phyloP scores from a whole-genome alignment of 2,329 filamentous ascomycete species.

The Hypocreales sp. region DNA sequence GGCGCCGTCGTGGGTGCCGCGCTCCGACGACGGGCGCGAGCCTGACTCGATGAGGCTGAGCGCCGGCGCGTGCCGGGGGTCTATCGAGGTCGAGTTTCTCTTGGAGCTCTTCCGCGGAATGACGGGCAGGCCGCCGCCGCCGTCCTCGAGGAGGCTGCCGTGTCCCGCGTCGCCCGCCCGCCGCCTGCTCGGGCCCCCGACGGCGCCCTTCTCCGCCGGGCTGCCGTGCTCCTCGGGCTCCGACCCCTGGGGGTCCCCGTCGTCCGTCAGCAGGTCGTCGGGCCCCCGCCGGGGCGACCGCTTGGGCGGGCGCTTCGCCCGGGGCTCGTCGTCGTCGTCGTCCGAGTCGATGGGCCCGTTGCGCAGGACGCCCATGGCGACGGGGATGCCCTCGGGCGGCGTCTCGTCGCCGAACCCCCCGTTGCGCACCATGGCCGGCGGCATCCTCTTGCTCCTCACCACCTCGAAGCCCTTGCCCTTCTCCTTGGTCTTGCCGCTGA shows the following conservation, averaged over 20 bases:
- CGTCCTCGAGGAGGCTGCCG: slow-evolving; percentile 4
- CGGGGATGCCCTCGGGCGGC: slow-evolving; percentile 49
- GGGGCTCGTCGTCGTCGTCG: slow-evolving; percentile 25
- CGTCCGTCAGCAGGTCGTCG: slow-evolving; percentile 26
- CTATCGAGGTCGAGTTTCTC: slow-evolving; percentile 31
- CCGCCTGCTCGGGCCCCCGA: no score
- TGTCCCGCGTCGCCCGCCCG: no score
- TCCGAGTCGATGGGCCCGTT: slow-evolving; percentile 51
- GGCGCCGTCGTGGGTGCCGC: slow-evolving; percentile 3
- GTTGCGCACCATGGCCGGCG: slow-evolving; percentile 48
- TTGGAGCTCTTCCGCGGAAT: slow-evolving; percentile 63
- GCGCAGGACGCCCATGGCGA: slow-evolving; percentile 43
- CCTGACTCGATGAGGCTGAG: slow-evolving; percentile 13
- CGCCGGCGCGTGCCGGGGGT: slow-evolving; percentile 17
- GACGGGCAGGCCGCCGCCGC: slow-evolving; percentile 29
- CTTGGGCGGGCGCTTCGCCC: slow-evolving; percentile 9
- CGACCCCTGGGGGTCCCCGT: slow-evolving; percentile 28
- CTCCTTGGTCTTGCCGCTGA: slow-evolving; percentile 79
- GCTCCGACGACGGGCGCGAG: slow-evolving; percentile 6
- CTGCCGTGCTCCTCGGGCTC: slow-evolving; percentile 26
- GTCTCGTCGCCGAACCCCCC: slow-evolving; percentile 46
- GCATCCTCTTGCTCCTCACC: slow-evolving; percentile 76
- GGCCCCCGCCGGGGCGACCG: no score
- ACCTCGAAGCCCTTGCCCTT: slow-evolving; percentile 96
- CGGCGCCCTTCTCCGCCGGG: slow-evolving; percentile 11